phyloP scores from a whole-genome alignment of 345 rosid genomes.

The Boechera retrofracta region DNA sequence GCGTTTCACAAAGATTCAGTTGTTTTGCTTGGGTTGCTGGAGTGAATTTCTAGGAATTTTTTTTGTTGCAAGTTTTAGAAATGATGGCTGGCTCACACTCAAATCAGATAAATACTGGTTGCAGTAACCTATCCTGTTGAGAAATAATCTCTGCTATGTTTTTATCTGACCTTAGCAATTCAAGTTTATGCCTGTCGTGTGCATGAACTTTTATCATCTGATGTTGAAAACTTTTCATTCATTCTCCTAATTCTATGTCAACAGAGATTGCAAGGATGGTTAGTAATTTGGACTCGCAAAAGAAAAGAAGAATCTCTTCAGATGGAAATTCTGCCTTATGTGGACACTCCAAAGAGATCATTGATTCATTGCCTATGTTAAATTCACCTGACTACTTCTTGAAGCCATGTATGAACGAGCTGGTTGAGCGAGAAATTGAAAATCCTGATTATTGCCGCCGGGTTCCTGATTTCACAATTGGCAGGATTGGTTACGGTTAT shows the following conservation, averaged over 20 bases:
- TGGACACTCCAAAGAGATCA: conserved; percentile 43
- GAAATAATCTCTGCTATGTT: conserved; percentile 1
- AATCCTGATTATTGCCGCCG: conserved; percentile 75
- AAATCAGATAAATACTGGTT: background rate
- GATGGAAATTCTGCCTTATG: conserved; percentile 20
- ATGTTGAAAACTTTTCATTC: background rate
- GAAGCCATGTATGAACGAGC: conserved; percentile 65
- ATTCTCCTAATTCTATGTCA: conserved; percentile 12
- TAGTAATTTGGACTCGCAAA: conserved; percentile 23
- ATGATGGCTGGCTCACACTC: background rate
- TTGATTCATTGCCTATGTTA: conserved; percentile 60
- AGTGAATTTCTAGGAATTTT: too few relatives aligned
- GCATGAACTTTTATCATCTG: background rate
- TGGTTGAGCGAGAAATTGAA: conserved; percentile 55
- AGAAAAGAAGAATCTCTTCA: conserved; percentile 59
- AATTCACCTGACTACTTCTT: conserved; percentile 62
- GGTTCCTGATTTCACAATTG: conserved; percentile 74
- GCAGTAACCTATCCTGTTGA: background rate
- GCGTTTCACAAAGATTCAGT: background rate
- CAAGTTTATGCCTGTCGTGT: background rate
- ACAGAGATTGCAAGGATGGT: conserved; percentile 32
- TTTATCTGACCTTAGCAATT: background rate
- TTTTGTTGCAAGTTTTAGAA: too few relatives aligned
- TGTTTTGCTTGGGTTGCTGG: background rate
- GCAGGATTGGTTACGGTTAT: conserved; percentile 78